Evolutionary conservation across 2,329 filamentous ascomycete species (phyloP).

Genomic region (Sordariomycetes sp.): DNA sequence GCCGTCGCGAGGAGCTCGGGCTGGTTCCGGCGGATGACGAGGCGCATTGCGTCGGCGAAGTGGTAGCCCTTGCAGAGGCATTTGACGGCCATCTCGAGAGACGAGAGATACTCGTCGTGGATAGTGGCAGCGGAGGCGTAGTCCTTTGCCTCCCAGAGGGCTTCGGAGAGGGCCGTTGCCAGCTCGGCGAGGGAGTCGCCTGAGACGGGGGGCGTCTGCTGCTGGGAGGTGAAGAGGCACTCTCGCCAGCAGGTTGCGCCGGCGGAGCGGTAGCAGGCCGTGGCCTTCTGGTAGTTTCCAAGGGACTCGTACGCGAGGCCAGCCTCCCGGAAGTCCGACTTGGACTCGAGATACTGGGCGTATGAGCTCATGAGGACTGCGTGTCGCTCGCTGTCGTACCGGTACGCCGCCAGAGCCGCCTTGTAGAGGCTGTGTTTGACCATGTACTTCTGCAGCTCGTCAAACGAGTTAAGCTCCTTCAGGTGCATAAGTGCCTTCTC

Average conservation of each 20-base stretch:
- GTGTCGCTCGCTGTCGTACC: slow-evolving; percentile 60
- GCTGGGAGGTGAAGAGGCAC: slow-evolving; percentile 65
- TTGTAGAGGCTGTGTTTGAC: slow-evolving; percentile 70
- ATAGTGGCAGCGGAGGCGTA: slow-evolving; percentile 69
- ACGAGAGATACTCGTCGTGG: slow-evolving; percentile 66
- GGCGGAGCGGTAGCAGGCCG: slow-evolving; percentile 70
- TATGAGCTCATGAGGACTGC: slow-evolving; percentile 63
- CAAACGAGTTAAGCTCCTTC: slow-evolving; percentile 58
- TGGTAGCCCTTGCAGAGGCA: slow-evolving; percentile 76
- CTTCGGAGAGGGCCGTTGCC: slow-evolving; percentile 63
- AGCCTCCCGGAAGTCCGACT: slow-evolving; percentile 71
- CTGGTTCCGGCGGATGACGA: slow-evolving; percentile 48
- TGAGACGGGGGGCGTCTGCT: slow-evolving; percentile 47
- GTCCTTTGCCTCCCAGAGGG: slow-evolving; percentile 72
- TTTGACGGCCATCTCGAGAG: slow-evolving; percentile 56
- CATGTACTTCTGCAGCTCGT: slow-evolving; percentile 67
- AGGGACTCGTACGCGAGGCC: slow-evolving; percentile 87
- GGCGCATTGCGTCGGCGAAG: slow-evolving; percentile 79
- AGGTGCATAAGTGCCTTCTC: slow-evolving; percentile 69
- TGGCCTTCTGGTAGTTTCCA: slow-evolving; percentile 58
- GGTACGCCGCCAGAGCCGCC: slow-evolving; percentile 66
- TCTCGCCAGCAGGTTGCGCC: slow-evolving; percentile 76
- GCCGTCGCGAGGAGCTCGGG: slow-evolving; percentile 50
- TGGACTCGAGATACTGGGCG: slow-evolving; percentile 61
- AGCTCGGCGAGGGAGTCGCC: slow-evolving; percentile 49